phyloP scores from a whole-genome alignment of 345 rosid genomes.

The Crucihimalaya himalaica region DNA sequence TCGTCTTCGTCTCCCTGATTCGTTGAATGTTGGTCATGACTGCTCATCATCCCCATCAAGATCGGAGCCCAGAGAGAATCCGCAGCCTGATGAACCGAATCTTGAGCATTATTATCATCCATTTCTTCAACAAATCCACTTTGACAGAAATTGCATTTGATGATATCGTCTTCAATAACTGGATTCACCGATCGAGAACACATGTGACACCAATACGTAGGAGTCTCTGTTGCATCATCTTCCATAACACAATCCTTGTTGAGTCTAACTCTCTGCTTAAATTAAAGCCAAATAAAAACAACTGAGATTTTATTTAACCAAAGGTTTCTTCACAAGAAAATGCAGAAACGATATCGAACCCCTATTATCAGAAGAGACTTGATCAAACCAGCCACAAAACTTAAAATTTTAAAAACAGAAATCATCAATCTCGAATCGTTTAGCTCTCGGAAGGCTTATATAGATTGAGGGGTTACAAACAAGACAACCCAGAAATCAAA shows the following conservation, averaged over 20 bases:
- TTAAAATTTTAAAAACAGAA: not conserved
- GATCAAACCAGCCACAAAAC: not conserved
- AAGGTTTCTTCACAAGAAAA: not conserved
- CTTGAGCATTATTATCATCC: conserved; percentile 22
- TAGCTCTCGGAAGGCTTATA: not conserved
- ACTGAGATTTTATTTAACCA: not conserved
- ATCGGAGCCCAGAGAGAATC: conserved; percentile 72
- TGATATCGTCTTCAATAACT: conserved; percentile 38
- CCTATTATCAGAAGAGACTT: conserved; percentile 4
- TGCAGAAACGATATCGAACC: not conserved
- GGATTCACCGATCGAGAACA: conserved; percentile 59
- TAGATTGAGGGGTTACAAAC: not conserved
- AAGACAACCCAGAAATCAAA: not conserved
- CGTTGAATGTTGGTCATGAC: conserved; percentile 48
- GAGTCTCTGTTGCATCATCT: conserved; percentile 33
- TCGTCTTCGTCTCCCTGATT: conserved; percentile 40
- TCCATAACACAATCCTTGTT: conserved; percentile 32
- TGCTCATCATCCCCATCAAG: conserved; percentile 76
- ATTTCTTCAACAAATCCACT: conserved; percentile 62
- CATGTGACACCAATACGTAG: conserved; percentile 47
- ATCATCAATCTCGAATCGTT: not conserved
- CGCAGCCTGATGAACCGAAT: conserved; percentile 35
- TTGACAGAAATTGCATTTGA: conserved; percentile 60
- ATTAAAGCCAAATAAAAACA: not conserved
- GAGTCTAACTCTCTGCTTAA: conserved; percentile 14